phyloP scores from a whole-genome alignment of 768 basidiomycete genomes.

The Mycena pura region DNA sequence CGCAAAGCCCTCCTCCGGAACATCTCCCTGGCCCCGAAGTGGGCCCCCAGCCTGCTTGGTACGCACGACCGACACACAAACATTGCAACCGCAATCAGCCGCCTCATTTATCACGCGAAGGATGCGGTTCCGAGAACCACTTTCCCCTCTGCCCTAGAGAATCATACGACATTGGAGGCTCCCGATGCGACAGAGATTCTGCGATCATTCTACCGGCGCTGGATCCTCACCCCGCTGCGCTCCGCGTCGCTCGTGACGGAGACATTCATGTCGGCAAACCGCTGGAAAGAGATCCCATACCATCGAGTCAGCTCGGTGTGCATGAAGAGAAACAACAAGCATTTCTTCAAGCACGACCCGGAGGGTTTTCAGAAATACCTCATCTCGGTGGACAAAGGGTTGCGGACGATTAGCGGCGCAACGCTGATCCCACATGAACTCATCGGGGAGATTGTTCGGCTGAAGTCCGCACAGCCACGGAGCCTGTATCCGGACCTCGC shows the following conservation, averaged over 20 bases:
- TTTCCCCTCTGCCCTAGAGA: slow-evolving; percentile 42
- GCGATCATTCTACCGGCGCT: slow-evolving; percentile 64
- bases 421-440: slow-evolving; percentile 72
- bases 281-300: slow-evolving; percentile 66
- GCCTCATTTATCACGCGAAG: slow-evolving; percentile 54
- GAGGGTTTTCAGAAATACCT: slow-evolving; percentile 67
- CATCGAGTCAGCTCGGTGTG: slow-evolving; percentile 63
- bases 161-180: slow-evolving; percentile 28
- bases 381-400: slow-evolving; percentile 59
- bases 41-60: slow-evolving; percentile 67
- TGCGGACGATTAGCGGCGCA: slow-evolving; percentile 66
- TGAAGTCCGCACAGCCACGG: neutral
- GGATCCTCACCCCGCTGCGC: slow-evolving; percentile 66
- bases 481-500: slow-evolving; percentile 27
- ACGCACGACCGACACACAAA: slow-evolving; percentile 71
- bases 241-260: slow-evolving; percentile 55
- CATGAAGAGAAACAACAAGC: slow-evolving; percentile 63
- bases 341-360: slow-evolving; percentile 65
- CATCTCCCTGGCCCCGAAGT: slow-evolving; percentile 69
- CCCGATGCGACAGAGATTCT: slow-evolving; percentile 46
- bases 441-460: slow-evolving; percentile 45
- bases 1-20: slow-evolving; percentile 41
- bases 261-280: slow-evolving; percentile 64
- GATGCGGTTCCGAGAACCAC: slow-evolving; percentile 26
- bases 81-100: slow-evolving; percentile 66